These are phyloP conservation scores for Chloranthus sessilifolius DNA, from an alignment of 164 flowering plant genomes.

Conservation along the genomic window DNA sequence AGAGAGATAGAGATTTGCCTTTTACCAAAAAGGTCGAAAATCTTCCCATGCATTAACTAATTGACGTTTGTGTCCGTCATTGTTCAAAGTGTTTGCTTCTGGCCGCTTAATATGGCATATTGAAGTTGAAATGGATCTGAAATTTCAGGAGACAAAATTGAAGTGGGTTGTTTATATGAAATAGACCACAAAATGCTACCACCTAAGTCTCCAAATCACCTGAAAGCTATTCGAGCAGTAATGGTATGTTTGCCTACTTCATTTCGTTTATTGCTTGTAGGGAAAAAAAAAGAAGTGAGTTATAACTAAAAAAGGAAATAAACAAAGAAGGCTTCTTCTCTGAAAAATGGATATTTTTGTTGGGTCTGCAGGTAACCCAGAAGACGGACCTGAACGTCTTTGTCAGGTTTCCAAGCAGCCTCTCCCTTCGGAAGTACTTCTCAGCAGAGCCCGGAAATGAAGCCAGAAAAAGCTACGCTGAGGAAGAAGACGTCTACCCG, in stretches of 20 bases:
- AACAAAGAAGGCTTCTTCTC: background rate
- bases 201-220: conserved; percentile 43
- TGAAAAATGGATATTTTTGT: background rate
- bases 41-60: too few relatives aligned
- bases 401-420: conserved; percentile 57
- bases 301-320: background rate
- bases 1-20: too few relatives aligned
- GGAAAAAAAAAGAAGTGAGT: background rate
- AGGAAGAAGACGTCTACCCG: conserved; percentile 28
- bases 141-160: conserved; percentile 24
- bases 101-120: too few relatives aligned
- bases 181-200: conserved; percentile 52
- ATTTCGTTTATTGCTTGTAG: background rate
- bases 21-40: too few relatives aligned
- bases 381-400: conserved; percentile 35
- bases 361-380: conserved; percentile 44
- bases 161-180: conserved; percentile 48
- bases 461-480: background rate
- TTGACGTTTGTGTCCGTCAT: too few relatives aligned
- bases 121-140: too few relatives aligned
- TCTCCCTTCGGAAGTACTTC: conserved; percentile 44
- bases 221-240: conserved; percentile 41
- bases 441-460: background rate
- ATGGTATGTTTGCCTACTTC: conserved; percentile 34
- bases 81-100: too few relatives aligned